A percentile compares a stretch with the other conserved stretches of the same genome.
Conservation (phyloP, 2,329 filamentous ascomycete genomes). For the Cladosporium oxysporum region DNA sequence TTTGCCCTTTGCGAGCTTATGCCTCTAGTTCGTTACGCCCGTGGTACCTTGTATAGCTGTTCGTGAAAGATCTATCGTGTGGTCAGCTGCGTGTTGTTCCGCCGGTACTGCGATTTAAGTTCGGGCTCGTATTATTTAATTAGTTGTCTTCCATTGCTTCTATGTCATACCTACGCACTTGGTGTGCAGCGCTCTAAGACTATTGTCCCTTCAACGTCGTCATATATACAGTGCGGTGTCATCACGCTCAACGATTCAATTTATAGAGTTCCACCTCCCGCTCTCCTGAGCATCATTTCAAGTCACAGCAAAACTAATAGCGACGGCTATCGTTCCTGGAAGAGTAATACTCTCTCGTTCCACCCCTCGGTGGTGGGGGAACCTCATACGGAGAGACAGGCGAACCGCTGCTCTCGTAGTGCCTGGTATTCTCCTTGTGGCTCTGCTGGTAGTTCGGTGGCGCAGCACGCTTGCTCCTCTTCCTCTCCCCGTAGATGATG, state of each 20-base stretch:
- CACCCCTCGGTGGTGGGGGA: not conserved
- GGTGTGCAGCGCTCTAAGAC: not conserved
- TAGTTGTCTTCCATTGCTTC: not conserved
- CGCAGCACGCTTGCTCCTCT: slow-evolving; percentile 20
- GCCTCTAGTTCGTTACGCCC: no score
- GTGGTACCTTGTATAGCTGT: no score
- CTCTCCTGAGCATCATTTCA: not conserved
- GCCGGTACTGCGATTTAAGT: not conserved
- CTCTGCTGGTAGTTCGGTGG: not conserved
- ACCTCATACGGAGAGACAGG: slow-evolving; percentile 2
- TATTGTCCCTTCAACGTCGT: not conserved
- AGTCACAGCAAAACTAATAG: not conserved
- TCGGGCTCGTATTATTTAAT: not conserved
- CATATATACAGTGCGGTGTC: slow-evolving; percentile 5
- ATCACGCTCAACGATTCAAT: not conserved
- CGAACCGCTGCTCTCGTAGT: not conserved
- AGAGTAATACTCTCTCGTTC: slow-evolving; percentile 13
- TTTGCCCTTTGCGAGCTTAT: not conserved
- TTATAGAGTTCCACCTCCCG: no score
- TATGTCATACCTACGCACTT: not conserved
- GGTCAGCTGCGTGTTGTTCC: no score
- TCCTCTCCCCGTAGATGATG: slow-evolving; percentile 34
- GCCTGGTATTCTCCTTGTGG: slow-evolving; percentile 7
- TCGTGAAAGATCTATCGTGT: no score
- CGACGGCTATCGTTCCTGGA: slow-evolving; percentile 11